Evolutionary conservation across 768 basidiomycete species (phyloP), one percentile per base, ranked within the genome.

Genomic region (Clitopilus passeckerianus): DNA sequence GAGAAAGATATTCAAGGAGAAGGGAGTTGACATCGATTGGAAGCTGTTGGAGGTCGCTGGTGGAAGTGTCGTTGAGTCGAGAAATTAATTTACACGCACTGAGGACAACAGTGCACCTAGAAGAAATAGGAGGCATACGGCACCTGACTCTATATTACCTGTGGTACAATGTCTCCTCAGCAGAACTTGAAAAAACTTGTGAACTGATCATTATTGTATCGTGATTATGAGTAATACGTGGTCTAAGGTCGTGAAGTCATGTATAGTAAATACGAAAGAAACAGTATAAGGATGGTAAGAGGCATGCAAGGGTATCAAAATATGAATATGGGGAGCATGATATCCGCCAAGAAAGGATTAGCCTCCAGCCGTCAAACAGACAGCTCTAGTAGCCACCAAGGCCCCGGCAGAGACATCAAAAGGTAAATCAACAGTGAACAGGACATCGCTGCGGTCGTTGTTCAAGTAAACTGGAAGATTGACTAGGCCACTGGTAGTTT

Each of bases 401-500:
- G 86, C 78, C 30, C 85, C 80, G 0, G 86, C 85, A 43, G 78
- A 81, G 61, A 72, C 80, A 61, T 89, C 89, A 64, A 93, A 89
- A 18, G 90, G 89, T 59, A 98, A 71, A 65, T 92, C 84, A 34
- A 96, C 87, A 1, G 91, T 93, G 76, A 97, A 95, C 67, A 98
- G 75, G 34, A 96, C 91, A 66, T 94, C 92, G 69, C 86, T 90
- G 55, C 95, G 84, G 74, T 93, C 90, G 63, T 81, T 79, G 73
- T 98, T 97, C 69, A 98, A 83, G 72, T 97, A 98, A 46, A 97
- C 91, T 0, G 95, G 96, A 20, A 98, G 76, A 63, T 87, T 90
- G 67, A 95, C 90, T 58, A 84, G 65, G 56, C 73, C 75, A 34
- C 68, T 68, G 34, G 68, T 67, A 16, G 74, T 57, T 5, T 71